Conservation (phyloP, 176 grass and related monocot genomes). For the Sorghum bicolor region Sorghum_bicolor_NCBIv3 NC_012878.2:53675001-53675500, state of each 20-base stretch:
- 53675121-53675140: constrained; percentile 93
- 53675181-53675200: neutral
- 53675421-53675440: neutral
- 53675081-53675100: constrained; percentile 81
- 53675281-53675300: constrained; percentile 94
- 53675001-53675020: constrained; percentile 90
- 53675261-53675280: constrained; percentile 87
- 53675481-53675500: constrained; percentile 60
- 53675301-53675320: constrained; percentile 84
- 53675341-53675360: constrained; percentile 81
- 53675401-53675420: constrained; percentile 61
- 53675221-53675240: neutral
- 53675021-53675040: constrained; percentile 93
- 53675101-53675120: constrained; percentile 90
- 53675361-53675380: constrained; percentile 92
- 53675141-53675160: constrained; percentile 62
- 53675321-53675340: constrained; percentile 80
- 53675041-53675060: constrained; percentile 88
- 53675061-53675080: constrained; percentile 90
- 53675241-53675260: neutral
- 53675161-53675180: neutral
- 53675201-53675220: neutral
- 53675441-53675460: neutral
- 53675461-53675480: neutral
- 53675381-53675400: constrained; percentile 92